These are phyloP conservation scores for Candida buenavistaensis DNA, from an alignment of 1,139 yeast species.

Conservation along the genomic window DNA sequence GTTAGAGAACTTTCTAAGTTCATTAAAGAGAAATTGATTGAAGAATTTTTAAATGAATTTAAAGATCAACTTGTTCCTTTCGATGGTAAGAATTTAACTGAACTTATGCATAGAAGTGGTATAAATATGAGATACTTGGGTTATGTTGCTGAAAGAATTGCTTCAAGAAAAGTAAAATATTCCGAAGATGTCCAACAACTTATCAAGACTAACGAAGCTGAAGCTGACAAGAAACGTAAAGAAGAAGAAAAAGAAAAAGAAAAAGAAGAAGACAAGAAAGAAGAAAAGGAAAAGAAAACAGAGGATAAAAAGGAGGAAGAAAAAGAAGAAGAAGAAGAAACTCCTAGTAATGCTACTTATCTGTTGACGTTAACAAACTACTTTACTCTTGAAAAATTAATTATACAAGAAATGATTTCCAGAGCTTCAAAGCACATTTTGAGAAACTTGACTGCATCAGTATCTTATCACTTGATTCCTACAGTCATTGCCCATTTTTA, in stretches of 20 bases:
- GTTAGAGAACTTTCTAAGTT: conserved; percentile 71
- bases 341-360: conserved; percentile 39
- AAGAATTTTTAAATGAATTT: conserved; percentile 60
- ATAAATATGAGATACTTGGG: conserved; percentile 91
- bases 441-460: conserved; percentile 43
- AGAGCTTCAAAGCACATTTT: conserved; percentile 79
- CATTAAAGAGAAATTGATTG: conserved; percentile 58
- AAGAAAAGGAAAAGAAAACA: conserved; percentile 20
- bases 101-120: conserved; percentile 74
- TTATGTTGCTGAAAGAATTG: conserved; percentile 42
- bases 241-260: conserved; percentile 25
- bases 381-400: conserved; percentile 46
- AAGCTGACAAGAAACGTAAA: conserved; percentile 23
- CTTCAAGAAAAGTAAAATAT: conserved; percentile 25
- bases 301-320: conserved; percentile 30
- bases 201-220: conserved; percentile 24
- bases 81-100: conserved; percentile 76
- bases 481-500: conserved; percentile 68
- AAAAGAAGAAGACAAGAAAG: conserved; percentile 28
- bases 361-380: conserved; percentile 45
- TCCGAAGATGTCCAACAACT: conserved; percentile 21
- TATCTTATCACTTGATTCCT: conserved; percentile 61
- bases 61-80: conserved; percentile 64
- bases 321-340: conserved; percentile 29
- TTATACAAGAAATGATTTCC: conserved; percentile 71